Evolutionary conservation across 768 basidiomycete species (phyloP).

Genomic region (Trametes cinnabarina): DNA sequence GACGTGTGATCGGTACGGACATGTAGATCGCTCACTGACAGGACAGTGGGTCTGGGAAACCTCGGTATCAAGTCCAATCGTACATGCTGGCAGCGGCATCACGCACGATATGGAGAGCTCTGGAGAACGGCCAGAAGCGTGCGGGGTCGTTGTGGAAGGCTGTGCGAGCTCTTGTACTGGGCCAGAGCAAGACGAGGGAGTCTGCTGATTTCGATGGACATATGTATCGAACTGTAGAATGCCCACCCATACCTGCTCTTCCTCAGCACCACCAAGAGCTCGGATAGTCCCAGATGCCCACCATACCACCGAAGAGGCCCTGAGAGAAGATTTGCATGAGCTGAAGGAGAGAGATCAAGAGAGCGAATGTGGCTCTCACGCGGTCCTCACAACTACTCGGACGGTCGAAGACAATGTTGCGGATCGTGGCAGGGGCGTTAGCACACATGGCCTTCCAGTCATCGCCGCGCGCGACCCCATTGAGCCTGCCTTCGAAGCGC

Average conservation of each 20-base stretch:
- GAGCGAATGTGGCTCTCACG: background rate
- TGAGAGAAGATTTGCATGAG: background rate
- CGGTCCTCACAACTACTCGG: slow-evolving; percentile 13
- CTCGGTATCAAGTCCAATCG: no score
- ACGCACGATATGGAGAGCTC: no score
- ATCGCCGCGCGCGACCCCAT: slow-evolving; percentile 22
- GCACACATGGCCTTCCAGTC: slow-evolving; percentile 26
- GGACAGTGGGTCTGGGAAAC: no score
- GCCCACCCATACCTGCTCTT: background rate
- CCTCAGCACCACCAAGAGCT: slow-evolving; percentile 2
- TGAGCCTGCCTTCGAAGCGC: slow-evolving; percentile 22
- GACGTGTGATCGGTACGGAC: no score
- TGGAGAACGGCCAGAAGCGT: no score
- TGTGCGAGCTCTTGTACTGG: no score
- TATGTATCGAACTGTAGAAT: no score
- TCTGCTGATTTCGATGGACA: no score
- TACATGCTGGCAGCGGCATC: no score
- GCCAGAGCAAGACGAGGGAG: no score
- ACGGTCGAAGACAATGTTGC: background rate
- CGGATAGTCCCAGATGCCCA: slow-evolving; percentile 17
- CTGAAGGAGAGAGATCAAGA: background rate
- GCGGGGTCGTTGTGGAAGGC: no score
- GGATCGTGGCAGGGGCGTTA: slow-evolving; percentile 15
- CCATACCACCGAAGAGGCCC: slow-evolving; percentile 8
- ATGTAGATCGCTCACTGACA: no score